Evolutionary conservation across 768 basidiomycete genomes (phyloP), one percentile per base, ranked within the genome.

Genomic region (Termitomyces sp.): DNA sequence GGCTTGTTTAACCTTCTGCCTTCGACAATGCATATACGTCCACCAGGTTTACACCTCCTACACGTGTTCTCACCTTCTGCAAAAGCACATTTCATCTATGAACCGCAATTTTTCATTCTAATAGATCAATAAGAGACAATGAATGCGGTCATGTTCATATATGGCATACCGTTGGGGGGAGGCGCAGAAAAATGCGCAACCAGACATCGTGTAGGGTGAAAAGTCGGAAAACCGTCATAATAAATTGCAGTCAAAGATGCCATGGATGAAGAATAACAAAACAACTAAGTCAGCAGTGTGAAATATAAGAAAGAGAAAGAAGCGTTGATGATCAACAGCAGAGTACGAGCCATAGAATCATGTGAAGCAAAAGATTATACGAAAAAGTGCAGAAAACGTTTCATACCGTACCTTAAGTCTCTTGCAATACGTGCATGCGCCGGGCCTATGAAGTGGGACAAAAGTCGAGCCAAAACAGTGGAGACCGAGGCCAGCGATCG

Each of bases 341-440:
- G 47, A 41, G 57, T 56, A 15, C 60, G 61, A n/a, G 29, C 6
- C 29, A 29, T 6, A 64, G 55, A 62, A 54, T 8, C 9, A 20
- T n/a, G 6, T 41, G 4, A 8, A 41, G 5, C 9, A 6, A 37
- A 37, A 37, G 16, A 16, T 15, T 37, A 37, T 58, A 44, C n/a
- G n/a, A n/a, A 12, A 22, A 42, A 42, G 20, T 22, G 20, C 12
- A 20, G 42, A 22, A 22, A 42, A 22, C 41, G 10, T 31, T 56
- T 74, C 83, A 57, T 71, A 87, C 89, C 86, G 57, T 71, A 87
- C 89, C 86, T 93, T 93, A 65, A 92, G 83, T 67, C 85, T 88
- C 71, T 91, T 93, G 80, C 91, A 93, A 66, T 92, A 84, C 3
- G 81, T 87, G 71, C 91, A 93, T 48, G 91, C 91, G 58, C 91